Evolutionary conservation across 176 grass and related monocot species (phyloP).

Genomic region (Triticum urartu): DNA sequence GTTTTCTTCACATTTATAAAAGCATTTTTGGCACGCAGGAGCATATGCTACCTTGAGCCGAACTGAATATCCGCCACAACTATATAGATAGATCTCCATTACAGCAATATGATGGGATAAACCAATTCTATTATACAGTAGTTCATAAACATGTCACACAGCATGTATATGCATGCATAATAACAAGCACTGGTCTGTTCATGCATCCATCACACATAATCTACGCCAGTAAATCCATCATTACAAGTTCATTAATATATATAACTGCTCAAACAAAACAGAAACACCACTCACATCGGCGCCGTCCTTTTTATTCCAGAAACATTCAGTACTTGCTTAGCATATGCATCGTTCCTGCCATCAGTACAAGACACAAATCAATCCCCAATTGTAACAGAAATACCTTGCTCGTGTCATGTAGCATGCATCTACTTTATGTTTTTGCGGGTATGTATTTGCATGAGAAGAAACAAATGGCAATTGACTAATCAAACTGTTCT

Average conservation of each 20-base stretch:
- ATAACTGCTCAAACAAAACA: constrained; percentile 2
- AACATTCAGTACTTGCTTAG: constrained; percentile 2
- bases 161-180: not conserved
- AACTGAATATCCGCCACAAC: no score
- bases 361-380: constrained; percentile 4
- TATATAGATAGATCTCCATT: not conserved
- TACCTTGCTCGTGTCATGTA: not conserved
- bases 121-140: not conserved
- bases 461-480: not conserved
- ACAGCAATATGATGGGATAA: not conserved
- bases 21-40: no score
- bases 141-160: not conserved
- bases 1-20: no score
- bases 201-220: constrained; percentile 2
- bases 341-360: constrained; percentile 27
- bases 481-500: not conserved
- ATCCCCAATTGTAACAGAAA: not conserved
- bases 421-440: not conserved
- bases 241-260: constrained; percentile 2
- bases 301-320: constrained; percentile 34
- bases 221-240: not conserved
- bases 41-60: no score
- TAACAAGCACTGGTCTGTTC: not conserved
- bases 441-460: not conserved
- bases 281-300: not conserved